Percentiles rank a stretch among this genome's conserved stretches.
Evolutionary conservation across 805 yeast genomes (phyloP).

Genomic region (Saccharomycopsis guyanensis): DNA sequence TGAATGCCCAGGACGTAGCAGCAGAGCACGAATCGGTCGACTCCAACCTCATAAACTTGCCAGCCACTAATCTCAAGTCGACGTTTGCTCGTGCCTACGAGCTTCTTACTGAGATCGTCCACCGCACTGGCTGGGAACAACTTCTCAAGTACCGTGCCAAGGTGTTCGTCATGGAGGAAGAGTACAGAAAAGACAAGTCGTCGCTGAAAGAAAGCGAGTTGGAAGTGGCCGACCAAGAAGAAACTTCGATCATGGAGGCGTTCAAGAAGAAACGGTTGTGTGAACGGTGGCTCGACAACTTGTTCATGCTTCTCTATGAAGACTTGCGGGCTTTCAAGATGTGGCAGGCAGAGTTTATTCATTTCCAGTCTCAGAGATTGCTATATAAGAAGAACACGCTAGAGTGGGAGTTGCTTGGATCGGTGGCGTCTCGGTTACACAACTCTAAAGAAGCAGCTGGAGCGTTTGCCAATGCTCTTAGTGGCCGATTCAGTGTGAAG

Average conservation of each 20-base stretch:
- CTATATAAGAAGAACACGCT: constrained; percentile 67
- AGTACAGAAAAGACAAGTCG: constrained; percentile 37
- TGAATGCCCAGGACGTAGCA: constrained; percentile 58
- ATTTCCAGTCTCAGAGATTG: constrained; percentile 81
- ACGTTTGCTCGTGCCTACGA: constrained; percentile 52
- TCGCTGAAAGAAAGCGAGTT: constrained; percentile 4
- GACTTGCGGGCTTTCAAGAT: constrained; percentile 77
- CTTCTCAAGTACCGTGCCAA: constrained; percentile 50
- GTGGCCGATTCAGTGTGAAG: constrained; percentile 70
- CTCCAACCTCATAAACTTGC: constrained; percentile 51
- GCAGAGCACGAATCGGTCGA: constrained; percentile 61
- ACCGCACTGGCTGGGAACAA: constrained; percentile 67
- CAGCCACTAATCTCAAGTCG: constrained; percentile 60
- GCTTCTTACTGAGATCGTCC: constrained; percentile 56
- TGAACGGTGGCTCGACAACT: constrained; percentile 67
- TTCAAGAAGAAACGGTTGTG: constrained; percentile 60
- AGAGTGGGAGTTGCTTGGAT: constrained; percentile 92
- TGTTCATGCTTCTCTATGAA: constrained; percentile 61
- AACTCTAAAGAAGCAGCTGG: constrained; percentile 81
- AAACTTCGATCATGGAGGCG: constrained; percentile 28
- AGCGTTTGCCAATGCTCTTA: constrained; percentile 70
- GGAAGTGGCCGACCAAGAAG: constrained; percentile 6
- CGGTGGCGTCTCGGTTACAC: constrained; percentile 75
- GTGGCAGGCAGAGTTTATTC: constrained; percentile 89
- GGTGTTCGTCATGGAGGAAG: constrained; percentile 65